Base-by-base conservation (phyloP, 2,329 filamentous ascomycete species). In the Sporothrix globosa region DNA sequence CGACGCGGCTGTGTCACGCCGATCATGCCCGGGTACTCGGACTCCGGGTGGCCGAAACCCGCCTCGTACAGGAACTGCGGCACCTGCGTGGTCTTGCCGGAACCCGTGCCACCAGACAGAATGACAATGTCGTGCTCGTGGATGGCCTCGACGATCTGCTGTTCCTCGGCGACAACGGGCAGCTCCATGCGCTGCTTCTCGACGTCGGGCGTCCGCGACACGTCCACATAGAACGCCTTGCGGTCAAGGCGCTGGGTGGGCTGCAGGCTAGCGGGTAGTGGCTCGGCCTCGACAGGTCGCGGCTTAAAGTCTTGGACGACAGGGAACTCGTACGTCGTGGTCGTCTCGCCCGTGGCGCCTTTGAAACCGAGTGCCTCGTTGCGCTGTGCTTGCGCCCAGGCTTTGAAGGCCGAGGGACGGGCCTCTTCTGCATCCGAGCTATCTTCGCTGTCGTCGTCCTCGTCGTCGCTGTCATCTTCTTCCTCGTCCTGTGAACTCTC, bases 121-220 rank as follows among this genome's bases (percentile, higher is more conserved):
- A 99, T 91, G 1, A 97, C 92, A 3, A 93, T 89, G 68, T 95
- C 87, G 78, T 97, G 91, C 77, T 95, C 95, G 80, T 97, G 91
- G 65, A 99, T 93, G 0, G 94, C 93, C 80, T 99, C 96, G 94
- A 99, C 98, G 41, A 99, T 94, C 76, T 91, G 93, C 78, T 99
- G 96, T 79, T 99, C 96, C 79, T 98, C 94, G 1, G 92, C 92
- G 1, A 98, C 93, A 0, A 99, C 92, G 0, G 96, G 96, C 19
- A 99, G 85, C 70, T 91, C 88, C 61, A 96, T 80, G 14, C 96
- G 89, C 13, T 90, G 88, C 63, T 90, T 87, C 78, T 97, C 92
- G 27, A 98, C 91, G 21, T 91, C 90, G 5, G 89, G 82, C 0
- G 87, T 82, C 70, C 96, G 88, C 52, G 87, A 82, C 2, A 97